Base-by-base conservation (phyloP, 2,329 filamentous ascomycete species). In the Neocatenulostroma microsporum region DNA sequence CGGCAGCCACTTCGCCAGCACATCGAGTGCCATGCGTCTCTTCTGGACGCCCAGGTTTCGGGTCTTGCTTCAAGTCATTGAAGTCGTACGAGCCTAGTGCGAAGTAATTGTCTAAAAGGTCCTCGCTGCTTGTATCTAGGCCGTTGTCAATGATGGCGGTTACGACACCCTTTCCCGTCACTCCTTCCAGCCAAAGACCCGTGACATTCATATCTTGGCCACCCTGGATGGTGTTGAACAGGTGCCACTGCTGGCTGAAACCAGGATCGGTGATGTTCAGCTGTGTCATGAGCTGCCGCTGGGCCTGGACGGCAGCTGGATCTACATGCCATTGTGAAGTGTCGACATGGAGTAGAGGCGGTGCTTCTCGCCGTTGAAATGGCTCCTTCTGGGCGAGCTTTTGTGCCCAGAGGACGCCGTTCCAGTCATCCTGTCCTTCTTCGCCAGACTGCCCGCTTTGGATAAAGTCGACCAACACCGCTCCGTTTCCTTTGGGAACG, bases 181-280 rank as follows among this genome's bases (percentile, higher is more conserved):
- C 80, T 4, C 88, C 89, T 50, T 91, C 78, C 50, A 85, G 59
- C 91, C 91, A 98, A 5, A 96, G 73, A 10, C 80, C 86, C 0
- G 87, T 94, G n/a, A 96, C 87, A 54, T 98, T 98, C 54, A 98
- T 75, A 58, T 98, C 91, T 62, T 96, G 84, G 5, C 88, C 89
- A 1, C 78, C 58, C 50, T 94, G 78, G 5, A 82, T 58, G 0
- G 82, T 70, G 58, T 98, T 98, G 67, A 83, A 80, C 30, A 98
- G 68, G 70, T 98, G 91, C 91, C 91, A 98, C 63, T 98, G 91
- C 39, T 93, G 82, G 26, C 74, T 70, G 63, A 96, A 98, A 35
- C 94, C 94, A 13, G 91, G 91, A 54, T 98, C 91, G 21, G 68
- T 62, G 46, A 98, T 96, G 11, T 70, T 69, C n/a, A 98, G 69